phyloP scores from a whole-genome alignment of 1,139 yeast genomes.

The Cylindricascospora bacillispora region DNA sequence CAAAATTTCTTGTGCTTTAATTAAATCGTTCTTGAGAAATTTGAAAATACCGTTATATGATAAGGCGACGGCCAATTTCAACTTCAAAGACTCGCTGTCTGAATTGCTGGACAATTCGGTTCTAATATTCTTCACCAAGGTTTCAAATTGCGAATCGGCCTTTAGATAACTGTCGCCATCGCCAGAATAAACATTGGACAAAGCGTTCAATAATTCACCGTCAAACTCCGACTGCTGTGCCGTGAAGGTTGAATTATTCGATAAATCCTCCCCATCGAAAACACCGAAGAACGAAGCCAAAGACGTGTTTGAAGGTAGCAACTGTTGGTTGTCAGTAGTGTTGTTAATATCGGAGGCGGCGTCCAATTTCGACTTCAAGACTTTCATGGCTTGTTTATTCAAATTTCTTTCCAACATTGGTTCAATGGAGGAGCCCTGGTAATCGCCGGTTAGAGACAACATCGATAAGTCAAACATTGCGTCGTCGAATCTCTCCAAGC shows the following conservation, averaged over 20 bases:
- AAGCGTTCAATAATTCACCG: constrained; percentile 53
- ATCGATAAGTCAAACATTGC: constrained; percentile 88
- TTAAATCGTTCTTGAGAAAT: constrained; percentile 63
- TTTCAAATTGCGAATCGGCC: constrained; percentile 55
- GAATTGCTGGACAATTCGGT: constrained; percentile 24
- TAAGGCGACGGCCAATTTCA: constrained; percentile 53
- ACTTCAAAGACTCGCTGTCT: constrained; percentile 25
- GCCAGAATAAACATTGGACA: constrained; percentile 47
- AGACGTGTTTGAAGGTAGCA: constrained; percentile 74
- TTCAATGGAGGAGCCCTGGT: constrained; percentile 64
- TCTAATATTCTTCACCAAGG: constrained; percentile 49
- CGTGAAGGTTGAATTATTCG: constrained; percentile 14
- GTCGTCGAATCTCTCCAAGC: constrained; percentile 59
- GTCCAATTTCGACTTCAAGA: constrained; percentile 47
- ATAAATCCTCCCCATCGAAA: constrained; percentile 28
- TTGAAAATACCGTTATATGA: constrained; percentile 73
- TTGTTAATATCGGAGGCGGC: constrained; percentile 11
- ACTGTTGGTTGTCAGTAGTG: constrained; percentile 21
- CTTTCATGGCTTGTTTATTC: constrained; percentile 54
- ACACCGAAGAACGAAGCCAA: constrained; percentile 72
- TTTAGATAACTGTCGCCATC: constrained; percentile 59
- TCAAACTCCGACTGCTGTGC: constrained; percentile 44
- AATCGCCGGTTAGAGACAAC: constrained; percentile 58
- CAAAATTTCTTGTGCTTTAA: constrained; percentile 44
- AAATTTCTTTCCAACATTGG: constrained; percentile 74